Evolutionary conservation across 192 early-diverging fungal genomes (phyloP), one percentile per base, ranked within the genome.

Genomic region (Paraglomus brasilianum): DNA sequence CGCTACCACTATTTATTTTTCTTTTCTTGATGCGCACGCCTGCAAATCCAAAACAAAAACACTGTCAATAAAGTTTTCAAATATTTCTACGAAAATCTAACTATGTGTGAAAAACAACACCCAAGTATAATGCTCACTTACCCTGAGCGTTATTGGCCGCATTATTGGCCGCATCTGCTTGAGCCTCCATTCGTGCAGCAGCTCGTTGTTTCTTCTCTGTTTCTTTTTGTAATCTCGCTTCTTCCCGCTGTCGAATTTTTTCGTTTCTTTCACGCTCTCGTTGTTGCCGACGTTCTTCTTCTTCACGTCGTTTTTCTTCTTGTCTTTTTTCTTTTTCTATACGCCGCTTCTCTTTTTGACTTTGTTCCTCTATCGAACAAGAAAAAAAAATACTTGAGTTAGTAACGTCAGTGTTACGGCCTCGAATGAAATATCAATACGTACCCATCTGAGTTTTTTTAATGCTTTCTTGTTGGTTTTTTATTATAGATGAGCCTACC

Each of bases 191-290:
- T 55, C 36, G 52, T 55, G 66, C 51, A 21, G 66, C 40, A 5
- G 17, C 55, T 19, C 40, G 55, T 46, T 69, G 53, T 43, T 17
- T 24, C n/a, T 69, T 69, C 48, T 69, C 67, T 47, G 24, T 69
- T 49, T 68, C 66, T 55, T 58, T 69, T 39, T 42, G 43, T n/a
- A 30, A n/a, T 36, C 21, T 69, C 1, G 67, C 67, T 40, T 69
- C 67, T n/a, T 69, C 67, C 19, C 39, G 43, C 39, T 36, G 44
- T n/a, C 55, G 40, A n/a, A 17, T 24, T 47, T 46, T 69, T 22
- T 69, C 67, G 19, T 52, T 56, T 21, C 45, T 69, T 47, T 69
- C 67, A 15, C 43, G 36, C 56, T 69, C 67, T 58, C 47, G 56
- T 47, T 46, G 43, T 15, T 30, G 53, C 41, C 43, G 42, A 46